Conservation (phyloP, 257 asterid species). For the Solanum virginianum region DNA sequence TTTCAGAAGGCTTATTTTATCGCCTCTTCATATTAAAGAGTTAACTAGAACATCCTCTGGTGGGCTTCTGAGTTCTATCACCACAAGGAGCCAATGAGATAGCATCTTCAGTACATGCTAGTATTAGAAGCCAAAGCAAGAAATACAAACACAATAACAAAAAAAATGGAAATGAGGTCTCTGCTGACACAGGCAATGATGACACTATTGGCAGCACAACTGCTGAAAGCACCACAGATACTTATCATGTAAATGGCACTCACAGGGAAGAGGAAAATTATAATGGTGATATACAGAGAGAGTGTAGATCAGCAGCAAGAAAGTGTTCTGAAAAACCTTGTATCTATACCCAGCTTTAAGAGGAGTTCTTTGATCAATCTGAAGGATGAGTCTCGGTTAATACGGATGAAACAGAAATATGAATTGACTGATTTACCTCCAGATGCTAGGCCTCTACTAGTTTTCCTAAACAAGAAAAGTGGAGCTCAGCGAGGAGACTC, state of each 20-base stretch:
- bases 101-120: slow-evolving; percentile 95
- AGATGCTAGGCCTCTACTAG: slow-evolving; percentile 84
- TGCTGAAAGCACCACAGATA: too few species aligned
- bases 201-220: too few species aligned
- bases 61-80: slow-evolving; percentile 80
- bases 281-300: too few species aligned
- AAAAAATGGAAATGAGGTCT: slow-evolving; percentile 25
- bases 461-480: slow-evolving; percentile 85
- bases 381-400: slow-evolving; percentile 48
- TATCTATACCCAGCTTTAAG: slow-evolving; percentile 39
- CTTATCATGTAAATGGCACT: too few species aligned
- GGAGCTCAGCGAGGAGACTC: slow-evolving; percentile 96
- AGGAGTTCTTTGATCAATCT: slow-evolving; percentile 54
- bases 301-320: slow-evolving; percentile 30
- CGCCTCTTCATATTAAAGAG: slow-evolving; percentile 73
- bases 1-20: slow-evolving; percentile 70
- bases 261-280: too few species aligned
- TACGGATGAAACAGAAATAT: slow-evolving; percentile 33
- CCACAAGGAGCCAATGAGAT: slow-evolving; percentile 97
- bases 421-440: slow-evolving; percentile 89
- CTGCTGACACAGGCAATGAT: slow-evolving; percentile 41
- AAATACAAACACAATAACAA: slow-evolving; percentile 38
- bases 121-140: slow-evolving; percentile 70
- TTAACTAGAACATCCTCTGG: slow-evolving; percentile 42
- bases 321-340: slow-evolving; percentile 39